These are phyloP conservation scores for Flaveria linearis DNA, from an alignment of 129 eudicot genomes.

Conservation along the genomic window DNA sequence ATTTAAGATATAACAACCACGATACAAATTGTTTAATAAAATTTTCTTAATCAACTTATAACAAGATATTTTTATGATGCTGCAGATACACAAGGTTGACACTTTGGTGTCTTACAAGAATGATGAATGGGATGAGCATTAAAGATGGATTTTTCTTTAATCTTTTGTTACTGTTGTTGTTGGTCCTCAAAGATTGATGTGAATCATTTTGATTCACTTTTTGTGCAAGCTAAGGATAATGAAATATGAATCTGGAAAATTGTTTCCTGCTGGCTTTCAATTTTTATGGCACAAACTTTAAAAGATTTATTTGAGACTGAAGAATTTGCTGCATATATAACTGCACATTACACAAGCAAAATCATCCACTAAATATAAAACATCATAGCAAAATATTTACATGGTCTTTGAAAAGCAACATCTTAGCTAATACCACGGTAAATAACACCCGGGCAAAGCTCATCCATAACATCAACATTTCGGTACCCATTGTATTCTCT, in stretches of 20 bases:
- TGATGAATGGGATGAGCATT: too few species aligned
- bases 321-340: not conserved
- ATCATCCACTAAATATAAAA: constrained; percentile 11
- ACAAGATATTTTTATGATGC: too few species aligned
- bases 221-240: not conserved
- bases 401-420: not conserved
- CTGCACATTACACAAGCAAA: constrained; percentile 4
- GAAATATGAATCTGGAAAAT: constrained; percentile 26
- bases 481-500: constrained; percentile 65
- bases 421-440: constrained; percentile 61
- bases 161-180: constrained; percentile 14
- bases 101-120: too few species aligned
- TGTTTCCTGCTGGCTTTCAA: not conserved
- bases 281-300: too few species aligned
- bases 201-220: constrained; percentile 75
- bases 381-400: constrained; percentile 24
- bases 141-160: constrained; percentile 50
- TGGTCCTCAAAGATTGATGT: constrained; percentile 26
- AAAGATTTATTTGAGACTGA: constrained; percentile 9
- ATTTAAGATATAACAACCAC: too few species aligned
- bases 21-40: too few species aligned
- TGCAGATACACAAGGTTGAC: not conserved
- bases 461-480: constrained; percentile 65
- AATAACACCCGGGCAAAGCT: constrained; percentile 79
- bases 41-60: too few species aligned